phyloP scores from a whole-genome alignment of 768 basidiomycete genomes.

The Mycena vulgaris region DNA sequence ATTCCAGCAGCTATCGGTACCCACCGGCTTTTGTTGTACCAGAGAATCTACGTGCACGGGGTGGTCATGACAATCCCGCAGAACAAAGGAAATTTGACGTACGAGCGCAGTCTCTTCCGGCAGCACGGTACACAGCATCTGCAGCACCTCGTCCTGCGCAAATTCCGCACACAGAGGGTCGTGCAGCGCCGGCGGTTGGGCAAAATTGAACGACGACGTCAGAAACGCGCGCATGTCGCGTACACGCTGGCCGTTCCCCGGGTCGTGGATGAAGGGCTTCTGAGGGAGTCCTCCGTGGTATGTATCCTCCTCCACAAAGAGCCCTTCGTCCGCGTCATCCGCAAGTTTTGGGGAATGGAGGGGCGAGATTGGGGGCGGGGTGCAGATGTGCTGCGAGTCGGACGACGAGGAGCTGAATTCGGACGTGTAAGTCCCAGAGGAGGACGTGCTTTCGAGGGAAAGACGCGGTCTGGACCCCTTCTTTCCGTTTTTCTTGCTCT shows the following conservation, averaged over 20 bases:
- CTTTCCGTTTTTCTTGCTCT: slow-evolving; percentile 61
- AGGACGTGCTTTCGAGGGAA: slow-evolving; percentile 30
- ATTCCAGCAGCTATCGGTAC: not conserved
- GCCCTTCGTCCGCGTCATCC: not conserved
- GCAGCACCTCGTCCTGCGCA: slow-evolving; percentile 79
- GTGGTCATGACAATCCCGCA: not conserved
- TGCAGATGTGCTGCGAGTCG: slow-evolving; percentile 13
- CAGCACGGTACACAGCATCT: slow-evolving; percentile 79
- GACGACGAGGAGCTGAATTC: slow-evolving; percentile 17
- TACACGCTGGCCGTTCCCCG: slow-evolving; percentile 86
- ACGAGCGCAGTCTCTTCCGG: slow-evolving; percentile 83
- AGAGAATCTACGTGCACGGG: slow-evolving; percentile 68
- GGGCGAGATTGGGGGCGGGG: slow-evolving; percentile 17
- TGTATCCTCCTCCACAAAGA: slow-evolving; percentile 32
- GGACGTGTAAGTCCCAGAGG: slow-evolving; percentile 5
- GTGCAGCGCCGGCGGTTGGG: slow-evolving; percentile 73
- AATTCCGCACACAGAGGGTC: slow-evolving; percentile 84
- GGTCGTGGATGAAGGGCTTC: slow-evolving; percentile 80
- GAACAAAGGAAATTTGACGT: slow-evolving; percentile 44
- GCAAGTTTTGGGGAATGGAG: not conserved
- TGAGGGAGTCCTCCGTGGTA: slow-evolving; percentile 45
- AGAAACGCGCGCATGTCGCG: slow-evolving; percentile 78
- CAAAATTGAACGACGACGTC: slow-evolving; percentile 69
- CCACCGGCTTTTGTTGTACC: slow-evolving; percentile 88
- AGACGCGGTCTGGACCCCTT: slow-evolving; percentile 42